Conservation (phyloP, 2,329 filamentous ascomycete genomes). For the Macroventuria anomochaeta region DNA sequence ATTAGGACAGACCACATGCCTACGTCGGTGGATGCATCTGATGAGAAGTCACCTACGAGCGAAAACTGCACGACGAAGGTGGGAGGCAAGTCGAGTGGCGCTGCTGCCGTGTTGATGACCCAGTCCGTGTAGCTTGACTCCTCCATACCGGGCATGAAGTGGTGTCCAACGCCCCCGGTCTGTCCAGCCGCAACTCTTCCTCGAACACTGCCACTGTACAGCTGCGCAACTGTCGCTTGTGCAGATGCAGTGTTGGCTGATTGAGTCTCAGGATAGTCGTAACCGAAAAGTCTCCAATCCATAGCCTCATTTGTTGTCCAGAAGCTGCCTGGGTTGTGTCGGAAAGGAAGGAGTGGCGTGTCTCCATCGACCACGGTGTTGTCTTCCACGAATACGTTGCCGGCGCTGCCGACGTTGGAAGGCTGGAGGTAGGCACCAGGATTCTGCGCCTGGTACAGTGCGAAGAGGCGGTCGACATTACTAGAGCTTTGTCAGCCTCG, state of each 20-base stretch:
- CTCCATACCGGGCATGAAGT: not conserved
- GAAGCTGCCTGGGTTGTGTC: constrained; percentile 29
- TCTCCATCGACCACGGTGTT: constrained; percentile 54
- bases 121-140: constrained; percentile 34
- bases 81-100: constrained; percentile 12
- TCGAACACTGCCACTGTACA: constrained; percentile 32
- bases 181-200: not conserved
- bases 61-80: constrained; percentile 35
- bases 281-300: constrained; percentile 37
- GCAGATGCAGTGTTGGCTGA: constrained; percentile 34
- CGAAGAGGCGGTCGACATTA: constrained; percentile 59
- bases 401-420: constrained; percentile 26
- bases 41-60: constrained; percentile 25
- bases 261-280: constrained; percentile 44
- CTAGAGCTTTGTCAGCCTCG: constrained; percentile 8
- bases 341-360: constrained; percentile 51
- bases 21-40: constrained; percentile 24
- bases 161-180: not conserved
- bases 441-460: constrained; percentile 77
- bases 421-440: constrained; percentile 70
- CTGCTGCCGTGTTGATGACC: constrained; percentile 28
- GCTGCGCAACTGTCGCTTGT: constrained; percentile 23
- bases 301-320: constrained; percentile 40
- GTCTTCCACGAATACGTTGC: constrained; percentile 50
- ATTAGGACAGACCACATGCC: constrained; percentile 38